Evolutionary conservation across 2,329 filamentous ascomycete genomes (phyloP).

Genomic region (Reticulascus tulasneorum): DNA sequence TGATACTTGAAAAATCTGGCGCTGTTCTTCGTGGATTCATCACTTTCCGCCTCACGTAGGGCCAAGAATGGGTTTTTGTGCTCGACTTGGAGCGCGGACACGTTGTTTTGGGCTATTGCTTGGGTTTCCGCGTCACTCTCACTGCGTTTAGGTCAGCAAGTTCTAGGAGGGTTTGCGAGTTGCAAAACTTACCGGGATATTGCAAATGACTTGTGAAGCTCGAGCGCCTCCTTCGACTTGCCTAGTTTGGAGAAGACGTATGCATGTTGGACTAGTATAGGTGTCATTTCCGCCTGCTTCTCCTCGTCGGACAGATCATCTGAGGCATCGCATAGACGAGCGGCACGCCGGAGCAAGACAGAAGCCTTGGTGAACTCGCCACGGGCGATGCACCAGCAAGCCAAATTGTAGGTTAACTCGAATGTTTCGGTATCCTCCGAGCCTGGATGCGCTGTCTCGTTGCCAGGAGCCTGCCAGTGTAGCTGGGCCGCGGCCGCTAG

Average conservation of each 20-base stretch:
- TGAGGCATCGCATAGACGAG: constrained; percentile 66
- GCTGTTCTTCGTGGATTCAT: constrained; percentile 47
- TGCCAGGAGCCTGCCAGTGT: constrained; percentile 60
- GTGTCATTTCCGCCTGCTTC: constrained; percentile 68
- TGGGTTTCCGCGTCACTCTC: constrained; percentile 64
- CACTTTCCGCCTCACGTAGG: constrained; percentile 56
- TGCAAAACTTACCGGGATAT: constrained; percentile 50
- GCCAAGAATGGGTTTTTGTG: constrained; percentile 63
- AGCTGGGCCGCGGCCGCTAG: constrained; percentile 69
- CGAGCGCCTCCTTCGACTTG: constrained; percentile 60
- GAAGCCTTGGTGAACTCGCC: constrained; percentile 63
- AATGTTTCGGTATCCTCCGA: constrained; percentile 69
- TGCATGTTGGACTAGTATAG: constrained; percentile 72
- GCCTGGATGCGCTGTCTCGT: constrained; percentile 35
- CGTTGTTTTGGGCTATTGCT: constrained; percentile 65
- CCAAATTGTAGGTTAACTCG: constrained; percentile 77
- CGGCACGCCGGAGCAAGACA: constrained; percentile 65
- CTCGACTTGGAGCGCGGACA: constrained; percentile 35
- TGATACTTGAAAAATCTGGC: constrained; percentile 74
- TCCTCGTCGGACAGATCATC: constrained; percentile 73
- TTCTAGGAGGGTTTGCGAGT: neutral
- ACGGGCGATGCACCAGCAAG: constrained; percentile 67
- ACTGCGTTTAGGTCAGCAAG: constrained; percentile 36
- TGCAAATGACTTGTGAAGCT: constrained; percentile 59
- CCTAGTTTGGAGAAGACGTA: constrained; percentile 67